Conservation (phyloP, 2,329 filamentous ascomycete species). For the Aspergillus sp. region DNA sequence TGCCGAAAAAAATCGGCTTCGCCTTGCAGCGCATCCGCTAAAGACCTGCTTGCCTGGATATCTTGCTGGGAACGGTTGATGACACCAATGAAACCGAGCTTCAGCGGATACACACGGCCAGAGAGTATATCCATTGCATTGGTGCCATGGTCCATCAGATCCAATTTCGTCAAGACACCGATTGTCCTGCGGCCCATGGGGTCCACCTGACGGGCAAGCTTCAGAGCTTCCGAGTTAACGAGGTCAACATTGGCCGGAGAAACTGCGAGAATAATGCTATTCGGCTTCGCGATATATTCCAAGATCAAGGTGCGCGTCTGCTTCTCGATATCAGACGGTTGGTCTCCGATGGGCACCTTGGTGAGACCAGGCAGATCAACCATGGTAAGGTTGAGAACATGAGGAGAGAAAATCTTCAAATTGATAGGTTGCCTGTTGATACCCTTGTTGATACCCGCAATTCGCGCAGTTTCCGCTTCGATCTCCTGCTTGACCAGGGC, state of each 20-base stretch:
- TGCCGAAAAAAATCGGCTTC: slow-evolving; percentile 95
- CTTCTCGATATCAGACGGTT: slow-evolving; percentile 96
- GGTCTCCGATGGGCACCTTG: slow-evolving; percentile 96
- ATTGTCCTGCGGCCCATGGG: slow-evolving; percentile 90
- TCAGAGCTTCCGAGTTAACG: slow-evolving; percentile 95
- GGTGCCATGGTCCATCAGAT: slow-evolving; percentile 97
- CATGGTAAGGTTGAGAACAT: slow-evolving; percentile 90
- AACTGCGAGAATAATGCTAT: slow-evolving; percentile 94
- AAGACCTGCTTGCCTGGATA: slow-evolving; percentile 91
- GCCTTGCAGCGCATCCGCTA: slow-evolving; percentile 79
- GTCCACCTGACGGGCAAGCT: slow-evolving; percentile 94
- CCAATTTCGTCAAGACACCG: slow-evolving; percentile 91
- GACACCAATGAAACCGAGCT: slow-evolving; percentile 94
- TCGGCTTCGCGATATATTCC: slow-evolving; percentile 97
- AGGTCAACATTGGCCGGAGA: slow-evolving; percentile 97
- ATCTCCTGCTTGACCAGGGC: slow-evolving; percentile 91
- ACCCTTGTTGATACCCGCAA: slow-evolving; percentile 94
- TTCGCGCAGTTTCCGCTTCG: slow-evolving; percentile 89
- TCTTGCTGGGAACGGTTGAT: slow-evolving; percentile 98
- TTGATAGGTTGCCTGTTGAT: slow-evolving; percentile 98
- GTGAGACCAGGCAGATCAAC: slow-evolving; percentile 94
- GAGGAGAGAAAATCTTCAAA: slow-evolving; percentile 94
- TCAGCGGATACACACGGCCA: slow-evolving; percentile 89
- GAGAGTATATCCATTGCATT: slow-evolving; percentile 97
- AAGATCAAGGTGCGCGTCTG: slow-evolving; percentile 93